phyloP scores from a whole-genome alignment of 495 filamentous ascomycete species.

The Xylaria cubensis region DNA sequence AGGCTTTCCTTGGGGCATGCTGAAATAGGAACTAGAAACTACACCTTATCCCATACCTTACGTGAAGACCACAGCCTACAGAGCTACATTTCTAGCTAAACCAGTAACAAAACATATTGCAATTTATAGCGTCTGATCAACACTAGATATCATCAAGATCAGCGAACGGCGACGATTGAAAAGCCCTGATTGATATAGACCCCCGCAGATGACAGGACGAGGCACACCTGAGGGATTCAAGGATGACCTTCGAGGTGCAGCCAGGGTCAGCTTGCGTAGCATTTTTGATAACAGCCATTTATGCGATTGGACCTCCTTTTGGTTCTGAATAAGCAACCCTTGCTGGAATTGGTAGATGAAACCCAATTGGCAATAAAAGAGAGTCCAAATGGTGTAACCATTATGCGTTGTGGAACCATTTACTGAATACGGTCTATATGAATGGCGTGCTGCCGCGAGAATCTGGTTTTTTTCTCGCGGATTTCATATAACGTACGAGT shows the following conservation, averaged over 20 bases:
- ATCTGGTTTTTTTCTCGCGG: background rate
- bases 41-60: background rate
- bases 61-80: background rate
- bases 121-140: background rate
- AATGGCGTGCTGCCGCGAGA: background rate
- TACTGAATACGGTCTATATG: background rate
- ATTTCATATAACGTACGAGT: background rate
- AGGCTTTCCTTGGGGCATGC: background rate
- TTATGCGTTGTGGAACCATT: background rate
- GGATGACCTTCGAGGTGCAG: background rate
- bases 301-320: background rate
- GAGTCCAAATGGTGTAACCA: background rate
- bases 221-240: background rate
- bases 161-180: background rate
- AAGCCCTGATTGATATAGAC: background rate
- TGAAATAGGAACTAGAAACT: background rate
- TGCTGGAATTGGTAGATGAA: background rate
- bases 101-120: background rate
- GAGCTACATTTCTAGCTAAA: background rate
- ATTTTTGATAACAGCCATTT: background rate
- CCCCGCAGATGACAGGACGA: background rate
- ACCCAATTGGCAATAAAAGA: background rate
- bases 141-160: background rate
- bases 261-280: background rate
- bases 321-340: conserved; percentile 3